Evolutionary conservation across 1,139 yeast species (phyloP).

Genomic region (Yamadazyma spencermartinsiae): DNA sequence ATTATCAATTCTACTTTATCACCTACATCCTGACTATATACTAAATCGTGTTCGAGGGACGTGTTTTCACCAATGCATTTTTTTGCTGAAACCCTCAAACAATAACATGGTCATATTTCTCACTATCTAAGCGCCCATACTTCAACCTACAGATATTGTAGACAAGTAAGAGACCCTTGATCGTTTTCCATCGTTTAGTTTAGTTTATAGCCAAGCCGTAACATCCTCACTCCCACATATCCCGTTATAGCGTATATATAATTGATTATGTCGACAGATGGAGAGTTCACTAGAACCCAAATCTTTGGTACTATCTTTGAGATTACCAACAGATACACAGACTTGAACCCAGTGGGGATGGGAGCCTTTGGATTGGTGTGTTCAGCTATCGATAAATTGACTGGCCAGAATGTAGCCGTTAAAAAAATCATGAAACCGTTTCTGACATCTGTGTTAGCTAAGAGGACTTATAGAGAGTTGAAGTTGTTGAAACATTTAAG

Average conservation of each 20-base stretch:
- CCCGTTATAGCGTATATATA: background rate
- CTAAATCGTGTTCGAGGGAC: no score
- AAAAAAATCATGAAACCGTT: constrained; percentile 98
- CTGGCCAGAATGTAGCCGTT: constrained; percentile 93
- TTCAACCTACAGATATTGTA: no score
- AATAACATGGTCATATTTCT: no score
- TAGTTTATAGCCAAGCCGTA: no score
- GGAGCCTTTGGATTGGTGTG: constrained; percentile 98
- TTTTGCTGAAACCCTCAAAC: no score
- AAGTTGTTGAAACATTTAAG: constrained; percentile 89
- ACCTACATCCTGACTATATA: no score
- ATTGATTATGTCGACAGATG: constrained; percentile 37
- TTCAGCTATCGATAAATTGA: constrained; percentile 89
- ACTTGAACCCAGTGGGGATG: constrained; percentile 97
- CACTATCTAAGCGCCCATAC: no score
- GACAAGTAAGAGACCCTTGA: no score
- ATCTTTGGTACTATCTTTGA: constrained; percentile 91
- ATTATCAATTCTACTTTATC: no score
- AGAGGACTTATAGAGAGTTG: constrained; percentile 93
- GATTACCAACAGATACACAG: constrained; percentile 87
- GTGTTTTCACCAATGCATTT: no score
- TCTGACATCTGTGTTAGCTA: constrained; percentile 90
- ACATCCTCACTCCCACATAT: no score
- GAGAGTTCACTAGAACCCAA: constrained; percentile 52
- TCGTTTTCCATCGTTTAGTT: no score